These are phyloP conservation scores for Alopecurus myosuroides DNA, from an alignment of 176 grass and related monocot species.

Conservation along the genomic window DNA sequence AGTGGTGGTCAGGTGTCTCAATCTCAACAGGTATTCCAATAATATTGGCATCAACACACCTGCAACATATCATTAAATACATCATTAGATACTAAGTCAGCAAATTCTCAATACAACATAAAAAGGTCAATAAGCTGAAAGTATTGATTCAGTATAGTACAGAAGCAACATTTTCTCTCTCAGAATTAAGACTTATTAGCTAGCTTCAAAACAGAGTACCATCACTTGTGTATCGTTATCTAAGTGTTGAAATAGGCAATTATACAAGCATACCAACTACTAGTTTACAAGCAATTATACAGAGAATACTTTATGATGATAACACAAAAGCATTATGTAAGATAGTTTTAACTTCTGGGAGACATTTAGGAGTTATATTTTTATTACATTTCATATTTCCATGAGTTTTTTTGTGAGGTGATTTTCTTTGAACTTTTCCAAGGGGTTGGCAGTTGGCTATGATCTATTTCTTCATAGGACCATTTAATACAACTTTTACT, in stretches of 20 bases:
- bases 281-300: not conserved
- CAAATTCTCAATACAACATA: conserved; percentile 23
- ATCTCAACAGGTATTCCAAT: conserved; percentile 81
- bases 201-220: not conserved
- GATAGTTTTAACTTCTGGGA: not conserved
- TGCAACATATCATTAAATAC: conserved; percentile 37
- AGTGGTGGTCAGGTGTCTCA: conserved; percentile 92
- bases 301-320: not conserved
- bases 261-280: not conserved
- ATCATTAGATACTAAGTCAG: conserved; percentile 23
- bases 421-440: too few species aligned
- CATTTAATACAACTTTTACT: not conserved
- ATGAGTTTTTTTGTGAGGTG: not conserved
- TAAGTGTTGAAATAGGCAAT: not conserved
- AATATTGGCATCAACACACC: conserved; percentile 71
- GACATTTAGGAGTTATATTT: not conserved
- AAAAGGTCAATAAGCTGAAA: not conserved
- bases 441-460: too few species aligned
- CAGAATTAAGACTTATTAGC: not conserved
- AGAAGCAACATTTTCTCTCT: conserved; percentile 19
- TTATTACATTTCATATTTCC: not conserved
- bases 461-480: not conserved
- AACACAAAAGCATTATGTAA: not conserved
- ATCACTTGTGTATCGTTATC: not conserved
- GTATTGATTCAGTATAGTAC: not conserved